Conservation (phyloP, 805 yeast species). For the Starmerella khaoyaiensis region DNA sequence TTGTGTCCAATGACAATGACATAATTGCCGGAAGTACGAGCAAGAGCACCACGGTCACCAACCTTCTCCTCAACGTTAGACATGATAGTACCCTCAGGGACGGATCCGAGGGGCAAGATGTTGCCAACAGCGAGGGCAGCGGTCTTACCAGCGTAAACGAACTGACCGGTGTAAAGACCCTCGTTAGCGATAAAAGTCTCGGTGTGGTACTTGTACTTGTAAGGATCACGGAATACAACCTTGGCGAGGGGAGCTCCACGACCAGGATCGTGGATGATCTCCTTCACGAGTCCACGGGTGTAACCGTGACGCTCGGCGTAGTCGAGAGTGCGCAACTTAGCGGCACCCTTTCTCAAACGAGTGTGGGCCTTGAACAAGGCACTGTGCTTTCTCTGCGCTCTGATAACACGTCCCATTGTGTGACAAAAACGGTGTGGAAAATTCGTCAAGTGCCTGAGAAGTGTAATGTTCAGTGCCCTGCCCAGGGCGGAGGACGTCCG, state of each 20-base stretch:
- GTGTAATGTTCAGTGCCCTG: constrained; percentile 4
- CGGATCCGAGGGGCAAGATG: constrained; percentile 90
- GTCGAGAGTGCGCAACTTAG: constrained; percentile 98
- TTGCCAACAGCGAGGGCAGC: constrained; percentile 90
- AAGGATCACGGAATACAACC: constrained; percentile 98
- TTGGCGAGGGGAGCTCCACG: constrained; percentile 99
- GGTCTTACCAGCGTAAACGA: constrained; percentile 96
- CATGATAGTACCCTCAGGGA: constrained; percentile 98
- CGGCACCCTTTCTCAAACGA: constrained; percentile 99
- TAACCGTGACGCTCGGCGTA: constrained; percentile 99
- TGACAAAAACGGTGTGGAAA: constrained; percentile 18
- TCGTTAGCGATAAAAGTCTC: constrained; percentile 99
- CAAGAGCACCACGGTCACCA: constrained; percentile 99
- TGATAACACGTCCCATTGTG: constrained; percentile 53
- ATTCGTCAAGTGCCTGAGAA: constrained; percentile 2
- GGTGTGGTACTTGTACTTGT: constrained; percentile 94
- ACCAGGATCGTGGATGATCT: constrained; percentile 98
- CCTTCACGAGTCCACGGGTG: constrained; percentile 98
- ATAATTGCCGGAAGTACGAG: constrained; percentile 99
- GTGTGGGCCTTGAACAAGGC: constrained; percentile 99
- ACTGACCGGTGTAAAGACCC: constrained; percentile 99
- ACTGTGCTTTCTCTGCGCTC: constrained; percentile 98
- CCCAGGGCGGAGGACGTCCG: too few species aligned
- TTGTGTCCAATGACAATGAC: constrained; percentile 98
- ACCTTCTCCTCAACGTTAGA: constrained; percentile 97